Conservation (phyloP, 2,329 filamentous ascomycete species). For the Scopulariopsis brevicaulis region DNA sequence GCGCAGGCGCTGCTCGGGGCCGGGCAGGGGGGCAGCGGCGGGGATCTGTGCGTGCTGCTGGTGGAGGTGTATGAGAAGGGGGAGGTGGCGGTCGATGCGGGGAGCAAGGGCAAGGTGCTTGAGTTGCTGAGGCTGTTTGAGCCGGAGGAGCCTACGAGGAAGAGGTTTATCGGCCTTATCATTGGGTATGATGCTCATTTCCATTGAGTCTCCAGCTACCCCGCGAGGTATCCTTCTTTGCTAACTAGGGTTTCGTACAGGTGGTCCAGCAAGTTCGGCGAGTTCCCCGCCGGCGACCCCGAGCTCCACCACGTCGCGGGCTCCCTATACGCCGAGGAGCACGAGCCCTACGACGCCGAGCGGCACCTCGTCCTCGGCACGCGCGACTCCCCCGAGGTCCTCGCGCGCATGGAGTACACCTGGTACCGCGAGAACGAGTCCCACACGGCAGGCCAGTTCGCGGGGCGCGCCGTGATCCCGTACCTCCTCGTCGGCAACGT, state of each 20-base stretch:
- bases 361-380: constrained; percentile 81
- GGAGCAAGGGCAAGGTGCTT: constrained; percentile 63
- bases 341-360: constrained; percentile 89
- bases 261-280: constrained; percentile 79
- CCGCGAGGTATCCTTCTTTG: neutral
- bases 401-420: constrained; percentile 76
- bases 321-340: constrained; percentile 80
- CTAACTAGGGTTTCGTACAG: constrained; percentile 11
- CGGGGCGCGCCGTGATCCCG: constrained; percentile 75
- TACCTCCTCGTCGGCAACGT: constrained; percentile 88
- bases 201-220: neutral
- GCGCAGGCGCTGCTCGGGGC: constrained; percentile 78
- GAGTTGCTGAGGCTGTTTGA: constrained; percentile 73
- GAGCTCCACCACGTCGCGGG: constrained; percentile 91
- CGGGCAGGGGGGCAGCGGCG: constrained; percentile 86
- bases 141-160: constrained; percentile 75
- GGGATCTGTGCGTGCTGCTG: constrained; percentile 78
- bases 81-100: constrained; percentile 64
- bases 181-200: constrained; percentile 46
- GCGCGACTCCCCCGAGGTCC: constrained; percentile 70
- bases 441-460: constrained; percentile 78
- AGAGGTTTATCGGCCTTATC: constrained; percentile 82
- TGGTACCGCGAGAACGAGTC: constrained; percentile 90
- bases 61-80: constrained; percentile 87
- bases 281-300: constrained; percentile 83